Percentiles rank a stretch among this genome's conserved stretches.
Evolutionary conservation across 2,329 filamentous ascomycete species (phyloP).

Genomic region (Epichloe festucae): DNA sequence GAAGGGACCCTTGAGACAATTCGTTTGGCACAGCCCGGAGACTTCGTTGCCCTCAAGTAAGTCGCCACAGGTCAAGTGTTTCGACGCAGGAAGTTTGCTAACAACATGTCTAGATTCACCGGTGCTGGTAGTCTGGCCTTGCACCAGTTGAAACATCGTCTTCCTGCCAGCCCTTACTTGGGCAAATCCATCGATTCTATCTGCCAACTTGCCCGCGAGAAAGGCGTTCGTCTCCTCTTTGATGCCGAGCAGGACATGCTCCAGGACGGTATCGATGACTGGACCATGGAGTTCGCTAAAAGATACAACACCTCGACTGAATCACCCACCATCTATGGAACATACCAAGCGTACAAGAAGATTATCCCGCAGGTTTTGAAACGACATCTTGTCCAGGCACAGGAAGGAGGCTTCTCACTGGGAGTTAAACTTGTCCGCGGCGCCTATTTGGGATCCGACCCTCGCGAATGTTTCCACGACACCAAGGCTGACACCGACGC

Average conservation of each 20-base stretch:
- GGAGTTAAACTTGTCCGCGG: slow-evolving; percentile 67
- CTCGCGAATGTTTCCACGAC: slow-evolving; percentile 56
- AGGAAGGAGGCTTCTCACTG: slow-evolving; percentile 47
- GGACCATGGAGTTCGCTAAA: slow-evolving; percentile 65
- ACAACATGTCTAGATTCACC: slow-evolving; percentile 44
- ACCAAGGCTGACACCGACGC: slow-evolving; percentile 59
- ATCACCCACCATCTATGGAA: slow-evolving; percentile 63
- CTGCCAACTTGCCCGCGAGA: slow-evolving; percentile 56
- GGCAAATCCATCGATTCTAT: slow-evolving; percentile 58
- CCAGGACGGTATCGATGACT: slow-evolving; percentile 68
- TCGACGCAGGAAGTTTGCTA: not conserved
- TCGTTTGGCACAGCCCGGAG: slow-evolving; percentile 45
- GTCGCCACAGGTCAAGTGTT: slow-evolving; percentile 7
- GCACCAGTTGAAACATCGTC: slow-evolving; percentile 48
- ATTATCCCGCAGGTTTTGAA: slow-evolving; percentile 42
- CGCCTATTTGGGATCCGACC: slow-evolving; percentile 59
- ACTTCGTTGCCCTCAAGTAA: slow-evolving; percentile 54
- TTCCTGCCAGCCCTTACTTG: slow-evolving; percentile 51
- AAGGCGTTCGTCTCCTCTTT: slow-evolving; percentile 63
- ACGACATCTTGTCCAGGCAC: slow-evolving; percentile 45
- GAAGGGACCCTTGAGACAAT: slow-evolving; percentile 65
- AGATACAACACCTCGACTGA: slow-evolving; percentile 58
- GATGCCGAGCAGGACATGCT: slow-evolving; percentile 75
- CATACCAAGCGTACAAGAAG: slow-evolving; percentile 69
- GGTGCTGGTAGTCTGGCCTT: slow-evolving; percentile 67